Conservation (phyloP, 148 eudicot genomes). For the Rheum nobile region DNA sequence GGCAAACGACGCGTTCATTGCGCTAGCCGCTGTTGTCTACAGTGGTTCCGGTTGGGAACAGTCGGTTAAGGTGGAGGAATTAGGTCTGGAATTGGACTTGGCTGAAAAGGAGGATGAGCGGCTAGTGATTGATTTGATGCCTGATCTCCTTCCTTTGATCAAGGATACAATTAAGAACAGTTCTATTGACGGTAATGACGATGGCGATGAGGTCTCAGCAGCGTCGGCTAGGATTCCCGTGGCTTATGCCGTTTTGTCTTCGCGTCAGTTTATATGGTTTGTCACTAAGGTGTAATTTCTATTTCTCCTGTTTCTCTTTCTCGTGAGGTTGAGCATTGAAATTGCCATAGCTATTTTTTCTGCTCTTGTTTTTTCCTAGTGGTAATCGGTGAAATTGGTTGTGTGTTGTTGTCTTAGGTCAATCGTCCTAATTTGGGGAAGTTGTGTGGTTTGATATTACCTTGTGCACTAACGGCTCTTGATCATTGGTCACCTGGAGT, state of each 20-base stretch:
- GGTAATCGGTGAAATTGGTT: neutral
- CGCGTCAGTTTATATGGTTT: slow-evolving; percentile 80
- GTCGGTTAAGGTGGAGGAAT: slow-evolving; percentile 17
- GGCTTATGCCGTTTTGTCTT: slow-evolving; percentile 70
- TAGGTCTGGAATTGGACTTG: slow-evolving; percentile 24
- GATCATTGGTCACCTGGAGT: slow-evolving; percentile 99
- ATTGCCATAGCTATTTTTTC: neutral
- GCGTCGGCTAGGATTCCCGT: slow-evolving; percentile 66
- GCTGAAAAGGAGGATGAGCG: slow-evolving; percentile 27
- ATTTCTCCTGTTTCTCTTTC: neutral
- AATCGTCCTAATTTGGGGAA: slow-evolving; percentile 45
- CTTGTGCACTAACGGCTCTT: slow-evolving; percentile 78
- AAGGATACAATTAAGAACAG: slow-evolving; percentile 68
- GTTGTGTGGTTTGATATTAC: slow-evolving; percentile 53
- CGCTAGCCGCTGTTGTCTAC: slow-evolving; percentile 24
- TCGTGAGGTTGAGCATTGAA: neutral
- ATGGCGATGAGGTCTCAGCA: slow-evolving; percentile 55
- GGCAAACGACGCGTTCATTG: slow-evolving; percentile 40
- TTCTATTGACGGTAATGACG: slow-evolving; percentile 39
- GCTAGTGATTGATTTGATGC: slow-evolving; percentile 59
- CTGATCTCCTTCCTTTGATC: slow-evolving; percentile 48
- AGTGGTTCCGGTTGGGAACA: slow-evolving; percentile 11
- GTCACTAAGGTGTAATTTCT: slow-evolving; percentile 49
- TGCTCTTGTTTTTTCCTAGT: neutral
- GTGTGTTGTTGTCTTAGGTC: slow-evolving; percentile 32